Percentiles rank a stretch among this genome's conserved stretches.
These are phyloP conservation scores for Piloderma croceum DNA, from an alignment of 768 basidiomycete species.

Conservation along the genomic window DNA sequence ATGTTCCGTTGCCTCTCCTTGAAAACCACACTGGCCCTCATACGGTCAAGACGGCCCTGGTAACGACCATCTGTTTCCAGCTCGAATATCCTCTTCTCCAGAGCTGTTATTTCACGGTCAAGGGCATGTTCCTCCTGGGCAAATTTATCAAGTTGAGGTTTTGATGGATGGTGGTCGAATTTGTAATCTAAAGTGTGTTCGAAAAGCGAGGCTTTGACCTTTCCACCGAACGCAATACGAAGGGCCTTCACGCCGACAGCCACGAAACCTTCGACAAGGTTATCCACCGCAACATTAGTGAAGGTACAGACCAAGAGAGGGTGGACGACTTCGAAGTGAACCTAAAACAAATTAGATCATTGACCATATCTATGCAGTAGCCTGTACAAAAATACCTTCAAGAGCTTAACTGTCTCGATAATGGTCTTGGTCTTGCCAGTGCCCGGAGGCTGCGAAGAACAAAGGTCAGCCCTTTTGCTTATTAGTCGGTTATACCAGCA, in stretches of 20 bases:
- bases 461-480: too few relatives aligned
- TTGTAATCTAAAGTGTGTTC: conserved; percentile 60
- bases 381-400: conserved; percentile 48
- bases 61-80: too few relatives aligned
- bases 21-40: conserved; percentile 21
- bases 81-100: conserved; percentile 21
- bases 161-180: conserved; percentile 55
- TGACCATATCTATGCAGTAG: background rate
- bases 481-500: conserved; percentile 7
- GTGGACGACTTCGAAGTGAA: conserved; percentile 74
- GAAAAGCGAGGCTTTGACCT: conserved; percentile 50
- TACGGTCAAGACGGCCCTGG: too few relatives aligned
- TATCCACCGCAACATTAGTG: conserved; percentile 91
- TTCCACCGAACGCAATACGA: conserved; percentile 64
- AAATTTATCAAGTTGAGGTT: conserved; percentile 36
- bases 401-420: conserved; percentile 72
- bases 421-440: conserved; percentile 94
- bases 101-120: too few relatives aligned
- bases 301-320: conserved; percentile 91
- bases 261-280: conserved; percentile 73
- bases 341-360: conserved; percentile 30
- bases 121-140: conserved; percentile 30
- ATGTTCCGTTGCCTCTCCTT: conserved; percentile 28
- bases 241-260: conserved; percentile 62
- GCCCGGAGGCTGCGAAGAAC: conserved; percentile 64